Percentiles rank a stretch among this genome's conserved stretches.
These are phyloP conservation scores for Lepidopterella palustris DNA, from an alignment of 495 filamentous ascomycete genomes.

Conservation along the genomic window DNA sequence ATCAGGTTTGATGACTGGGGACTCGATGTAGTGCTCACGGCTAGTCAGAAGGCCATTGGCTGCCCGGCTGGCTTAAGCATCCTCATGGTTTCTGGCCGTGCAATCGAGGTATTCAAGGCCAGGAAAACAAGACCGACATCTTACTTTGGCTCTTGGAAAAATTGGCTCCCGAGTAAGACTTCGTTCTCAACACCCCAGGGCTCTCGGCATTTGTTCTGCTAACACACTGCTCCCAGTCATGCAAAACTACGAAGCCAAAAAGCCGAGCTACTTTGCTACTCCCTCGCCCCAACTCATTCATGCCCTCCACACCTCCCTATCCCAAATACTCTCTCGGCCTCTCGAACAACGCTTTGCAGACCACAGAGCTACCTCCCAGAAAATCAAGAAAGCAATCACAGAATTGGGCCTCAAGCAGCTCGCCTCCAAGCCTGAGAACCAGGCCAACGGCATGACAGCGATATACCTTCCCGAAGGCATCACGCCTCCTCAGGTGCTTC, in stretches of 20 bases:
- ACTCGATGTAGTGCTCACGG: slow-evolving; percentile 86
- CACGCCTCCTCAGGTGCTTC: slow-evolving; percentile 70
- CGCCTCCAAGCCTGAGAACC: slow-evolving; percentile 74
- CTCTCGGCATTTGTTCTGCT: neutral
- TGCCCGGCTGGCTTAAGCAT: slow-evolving; percentile 91
- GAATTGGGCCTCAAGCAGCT: slow-evolving; percentile 82
- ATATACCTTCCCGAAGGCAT: slow-evolving; percentile 88
- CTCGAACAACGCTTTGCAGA: slow-evolving; percentile 71
- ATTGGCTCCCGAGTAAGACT: slow-evolving; percentile 79
- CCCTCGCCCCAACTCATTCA: slow-evolving; percentile 90
- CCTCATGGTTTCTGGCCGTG: slow-evolving; percentile 81
- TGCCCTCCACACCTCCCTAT: slow-evolving; percentile 88
- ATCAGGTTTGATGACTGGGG: slow-evolving; percentile 93
- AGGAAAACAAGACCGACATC: slow-evolving; percentile 72
- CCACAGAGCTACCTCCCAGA: slow-evolving; percentile 69
- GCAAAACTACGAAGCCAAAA: slow-evolving; percentile 96
- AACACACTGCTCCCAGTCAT: slow-evolving; percentile 54
- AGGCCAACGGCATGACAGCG: slow-evolving; percentile 96
- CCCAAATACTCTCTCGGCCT: slow-evolving; percentile 71
- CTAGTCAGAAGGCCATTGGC: slow-evolving; percentile 93
- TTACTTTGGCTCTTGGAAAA: slow-evolving; percentile 93
- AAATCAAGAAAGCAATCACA: slow-evolving; percentile 71
- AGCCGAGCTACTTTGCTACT: slow-evolving; percentile 96
- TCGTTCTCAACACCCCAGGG: neutral
- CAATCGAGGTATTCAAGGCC: slow-evolving; percentile 72